Conservation (phyloP, 768 basidiomycete genomes). For the Cyclocybe aegerita region DNA sequence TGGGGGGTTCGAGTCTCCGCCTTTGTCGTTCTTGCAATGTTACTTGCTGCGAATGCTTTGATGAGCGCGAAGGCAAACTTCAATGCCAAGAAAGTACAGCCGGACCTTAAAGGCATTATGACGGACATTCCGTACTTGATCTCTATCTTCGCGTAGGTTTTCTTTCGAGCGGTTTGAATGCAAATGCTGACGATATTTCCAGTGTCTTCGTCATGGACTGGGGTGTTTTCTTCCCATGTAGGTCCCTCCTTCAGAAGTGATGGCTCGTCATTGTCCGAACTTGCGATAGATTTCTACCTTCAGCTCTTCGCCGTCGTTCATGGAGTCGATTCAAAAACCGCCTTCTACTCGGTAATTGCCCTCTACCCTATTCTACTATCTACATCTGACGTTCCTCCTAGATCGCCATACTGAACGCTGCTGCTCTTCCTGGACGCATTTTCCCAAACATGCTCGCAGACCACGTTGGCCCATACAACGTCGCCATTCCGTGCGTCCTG, state of each 20-base stretch:
- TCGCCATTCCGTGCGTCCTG: constrained; percentile 18
- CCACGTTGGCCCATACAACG: constrained; percentile 12
- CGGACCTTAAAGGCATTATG: too few species aligned
- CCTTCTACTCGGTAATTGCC: constrained; percentile 38
- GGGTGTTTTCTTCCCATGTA: too few species aligned
- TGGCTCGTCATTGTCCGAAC: too few species aligned
- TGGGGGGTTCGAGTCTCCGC: constrained; percentile 17
- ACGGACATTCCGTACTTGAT: too few species aligned
- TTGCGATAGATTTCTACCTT: constrained; percentile 29
- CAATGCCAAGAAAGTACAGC: too few species aligned
- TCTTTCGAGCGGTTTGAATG: too few species aligned
- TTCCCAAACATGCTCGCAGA: constrained; percentile 13
- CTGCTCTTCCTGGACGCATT: constrained; percentile 18
- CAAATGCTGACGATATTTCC: too few species aligned
- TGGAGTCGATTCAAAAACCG: constrained; percentile 27
- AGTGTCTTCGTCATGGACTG: too few species aligned
- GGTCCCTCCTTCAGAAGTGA: too few species aligned
- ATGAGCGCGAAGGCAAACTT: neutral
- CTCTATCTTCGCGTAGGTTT: too few species aligned
- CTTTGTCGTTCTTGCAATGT: constrained; percentile 12
- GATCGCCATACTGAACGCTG: constrained; percentile 22
- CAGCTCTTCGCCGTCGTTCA: constrained; percentile 36
- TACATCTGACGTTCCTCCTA: neutral
- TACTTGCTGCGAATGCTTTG: constrained; percentile 9
- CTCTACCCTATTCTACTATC: too few species aligned